Percentiles rank a stretch among this genome's conserved stretches.
Conservation (phyloP, 176 grass and related monocot genomes). For the Echinochloa phyllopogon region DNA sequence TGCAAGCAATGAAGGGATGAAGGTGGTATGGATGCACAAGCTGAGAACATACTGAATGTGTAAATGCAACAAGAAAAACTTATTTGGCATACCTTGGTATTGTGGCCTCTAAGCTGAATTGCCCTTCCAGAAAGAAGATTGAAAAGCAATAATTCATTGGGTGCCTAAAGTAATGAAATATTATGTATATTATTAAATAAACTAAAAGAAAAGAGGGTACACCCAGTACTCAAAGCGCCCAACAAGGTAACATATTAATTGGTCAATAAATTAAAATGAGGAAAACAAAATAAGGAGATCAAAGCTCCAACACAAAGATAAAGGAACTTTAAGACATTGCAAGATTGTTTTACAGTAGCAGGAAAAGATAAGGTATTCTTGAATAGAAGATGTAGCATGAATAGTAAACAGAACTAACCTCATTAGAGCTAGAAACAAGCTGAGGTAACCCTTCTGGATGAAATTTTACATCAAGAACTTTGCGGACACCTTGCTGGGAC, state of each 20-base stretch:
- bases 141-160: slow-evolving; percentile 95
- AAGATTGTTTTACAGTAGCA: not conserved
- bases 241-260: not conserved
- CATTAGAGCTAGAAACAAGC: slow-evolving; percentile 90
- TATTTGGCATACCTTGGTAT: slow-evolving; percentile 69
- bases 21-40: not conserved
- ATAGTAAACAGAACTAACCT: slow-evolving; percentile 61
- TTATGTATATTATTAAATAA: not conserved
- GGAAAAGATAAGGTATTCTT: slow-evolving; percentile 25
- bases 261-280: slow-evolving; percentile 16
- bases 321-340: slow-evolving; percentile 14
- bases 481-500: slow-evolving; percentile 85
- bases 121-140: slow-evolving; percentile 97
- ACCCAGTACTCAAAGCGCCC: not conserved
- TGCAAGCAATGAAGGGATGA: slow-evolving; percentile 33
- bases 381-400: slow-evolving; percentile 1
- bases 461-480: slow-evolving; percentile 97
- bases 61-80: slow-evolving; percentile 30
- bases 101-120: slow-evolving; percentile 93
- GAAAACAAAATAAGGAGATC: not conserved
- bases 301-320: not conserved
- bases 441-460: slow-evolving; percentile 96
- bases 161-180: slow-evolving; percentile 63
- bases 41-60: slow-evolving; percentile 24
- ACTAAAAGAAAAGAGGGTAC: not conserved